Evolutionary conservation across 371 early-diverging fungal genomes (phyloP).

Genomic region (Thermomucor indicae-seudaticae): DNA sequence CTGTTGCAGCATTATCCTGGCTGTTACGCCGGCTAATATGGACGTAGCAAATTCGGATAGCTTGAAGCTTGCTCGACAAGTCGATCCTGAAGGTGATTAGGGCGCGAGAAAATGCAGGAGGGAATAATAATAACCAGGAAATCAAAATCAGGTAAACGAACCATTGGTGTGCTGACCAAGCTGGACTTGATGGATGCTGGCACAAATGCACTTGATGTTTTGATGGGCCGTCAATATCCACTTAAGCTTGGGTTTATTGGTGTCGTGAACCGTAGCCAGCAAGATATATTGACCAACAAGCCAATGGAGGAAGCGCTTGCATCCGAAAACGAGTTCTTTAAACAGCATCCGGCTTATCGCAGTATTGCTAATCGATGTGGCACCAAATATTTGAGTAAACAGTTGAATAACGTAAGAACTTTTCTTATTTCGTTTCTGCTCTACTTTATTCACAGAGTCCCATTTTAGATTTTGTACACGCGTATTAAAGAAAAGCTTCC

Average conservation of each 20-base stretch:
- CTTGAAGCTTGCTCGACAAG: slow-evolving; percentile 87
- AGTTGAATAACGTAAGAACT: slow-evolving; percentile 66
- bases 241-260: slow-evolving; percentile 90
- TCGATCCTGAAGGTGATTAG: slow-evolving; percentile 76
- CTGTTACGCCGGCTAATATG: slow-evolving; percentile 91
- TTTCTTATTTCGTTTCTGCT: background rate
- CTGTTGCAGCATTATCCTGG: slow-evolving; percentile 77
- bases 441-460: background rate
- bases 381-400: slow-evolving; percentile 74
- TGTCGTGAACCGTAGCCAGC: slow-evolving; percentile 87
- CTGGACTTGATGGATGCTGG: slow-evolving; percentile 95
- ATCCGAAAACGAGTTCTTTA: slow-evolving; percentile 79
- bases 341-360: slow-evolving; percentile 76
- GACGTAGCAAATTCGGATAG: slow-evolving; percentile 95
- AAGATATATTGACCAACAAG: slow-evolving; percentile 80
- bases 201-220: slow-evolving; percentile 84
- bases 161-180: slow-evolving; percentile 93
- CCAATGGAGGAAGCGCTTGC: slow-evolving; percentile 74
- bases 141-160: slow-evolving; percentile 68
- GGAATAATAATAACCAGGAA: too few relatives aligned
- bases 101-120: too few relatives aligned
- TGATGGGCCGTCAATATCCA: slow-evolving; percentile 79
- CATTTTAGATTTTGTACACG: slow-evolving; percentile 60
- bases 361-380: slow-evolving; percentile 83
- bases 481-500: slow-evolving; percentile 86